Conservation (phyloP, 2,329 filamentous ascomycete species). For the Sclerotinia spermophila region DNA sequence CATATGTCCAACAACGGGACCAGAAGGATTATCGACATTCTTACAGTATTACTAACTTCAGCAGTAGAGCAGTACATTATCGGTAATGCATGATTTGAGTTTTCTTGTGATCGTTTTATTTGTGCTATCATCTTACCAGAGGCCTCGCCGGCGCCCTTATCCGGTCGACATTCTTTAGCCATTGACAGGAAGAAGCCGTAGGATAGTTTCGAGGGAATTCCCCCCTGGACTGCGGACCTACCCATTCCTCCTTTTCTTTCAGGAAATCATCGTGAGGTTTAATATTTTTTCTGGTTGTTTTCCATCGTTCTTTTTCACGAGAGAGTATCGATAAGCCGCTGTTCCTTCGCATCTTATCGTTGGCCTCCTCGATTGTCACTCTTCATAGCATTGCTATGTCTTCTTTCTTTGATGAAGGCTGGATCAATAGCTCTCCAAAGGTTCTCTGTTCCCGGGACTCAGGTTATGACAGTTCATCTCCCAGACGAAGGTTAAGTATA, state of each 20-base stretch:
- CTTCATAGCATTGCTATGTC: slow-evolving; percentile 25
- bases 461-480: slow-evolving; percentile 21
- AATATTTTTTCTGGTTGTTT: slow-evolving; percentile 20
- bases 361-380: slow-evolving; percentile 28
- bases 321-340: slow-evolving; percentile 31
- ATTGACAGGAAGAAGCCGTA: not conserved
- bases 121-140: slow-evolving; percentile 9
- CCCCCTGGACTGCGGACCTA: slow-evolving; percentile 10
- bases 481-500: slow-evolving; percentile 11
- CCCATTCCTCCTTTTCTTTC: slow-evolving; percentile 7
- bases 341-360: slow-evolving; percentile 30
- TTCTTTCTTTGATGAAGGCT: slow-evolving; percentile 2
- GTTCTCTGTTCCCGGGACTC: slow-evolving; percentile 14
- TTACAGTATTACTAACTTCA: slow-evolving; percentile 27
- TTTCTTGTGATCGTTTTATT: slow-evolving; percentile 9
- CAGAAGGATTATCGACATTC: slow-evolving; percentile 23
- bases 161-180: slow-evolving; percentile 24
- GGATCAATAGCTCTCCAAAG: not conserved
- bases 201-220: not conserved
- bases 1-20: slow-evolving; percentile 14
- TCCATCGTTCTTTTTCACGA: slow-evolving; percentile 22
- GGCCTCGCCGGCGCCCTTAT: slow-evolving; percentile 7
- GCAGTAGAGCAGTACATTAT: slow-evolving; percentile 1
- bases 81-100: slow-evolving; percentile 1
- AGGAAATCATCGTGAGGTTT: not conserved